Base-by-base conservation (phyloP, 2,329 filamentous ascomycete genomes). In the Aspergillus puulaauensis region DNA sequence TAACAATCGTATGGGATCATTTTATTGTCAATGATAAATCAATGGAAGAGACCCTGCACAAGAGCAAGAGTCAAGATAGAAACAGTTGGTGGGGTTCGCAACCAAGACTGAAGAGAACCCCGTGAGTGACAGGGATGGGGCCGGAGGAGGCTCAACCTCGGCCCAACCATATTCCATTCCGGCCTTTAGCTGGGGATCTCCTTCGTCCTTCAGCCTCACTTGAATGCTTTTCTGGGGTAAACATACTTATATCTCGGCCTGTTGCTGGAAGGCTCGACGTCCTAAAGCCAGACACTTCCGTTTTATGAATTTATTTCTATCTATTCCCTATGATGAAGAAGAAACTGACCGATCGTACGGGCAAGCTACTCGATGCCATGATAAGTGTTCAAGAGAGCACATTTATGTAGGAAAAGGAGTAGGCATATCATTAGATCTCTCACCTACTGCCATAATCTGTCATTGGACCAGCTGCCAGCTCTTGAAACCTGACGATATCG, bases 101-200 rank as follows among this genome's bases (percentile, higher is more conserved):
- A 31, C 23, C 17, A 33, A 56, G 15, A 17, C 11, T 52, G 54
- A 52, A 52, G 54, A 53, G 31, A 51, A 46, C 21, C 15, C 17
- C 14, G 44, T 45, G 14, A 47, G 11, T 48, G 44, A 48, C 31
- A 37, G 41, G 46, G 23, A 56, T 40, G 48, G 47, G 47, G 41
- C 46, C 41, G 23, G 17, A 52, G 24, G 58, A 54, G 58, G 58
- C 58, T 60, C 51, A 57, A 47, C 14, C n/a, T 46, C 54, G 58
- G 58, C 41, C 14, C 27, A 57, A 54, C 23, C 27, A 54, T 56
- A 23, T 43, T 56, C 57, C 57, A 44, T 21, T 37, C 54, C 48
- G 52, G 40, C 31, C 43, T 15, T 37, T 37, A 37, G 27, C 35
- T n/a, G 35, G 35, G 6, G 40, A 43, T 19, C 44, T 39, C 40